Base-by-base conservation (phyloP, 2,329 filamentous ascomycete species). In the Penicillium sp. region DNA sequence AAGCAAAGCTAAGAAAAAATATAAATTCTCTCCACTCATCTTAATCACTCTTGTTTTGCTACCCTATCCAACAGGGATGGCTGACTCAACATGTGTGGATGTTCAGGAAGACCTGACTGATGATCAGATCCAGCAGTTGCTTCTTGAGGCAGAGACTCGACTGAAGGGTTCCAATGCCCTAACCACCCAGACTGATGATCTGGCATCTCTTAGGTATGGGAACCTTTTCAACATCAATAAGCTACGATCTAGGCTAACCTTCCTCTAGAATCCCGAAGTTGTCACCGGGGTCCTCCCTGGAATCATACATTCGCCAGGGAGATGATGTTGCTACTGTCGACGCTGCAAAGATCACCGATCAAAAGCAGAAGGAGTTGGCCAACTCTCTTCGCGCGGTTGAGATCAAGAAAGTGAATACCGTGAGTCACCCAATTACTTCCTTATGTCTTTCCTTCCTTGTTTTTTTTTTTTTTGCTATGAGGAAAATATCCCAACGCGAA, bases 401-500 rank as follows among this genome's bases (percentile, higher is more conserved):
- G 58, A 72, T 74, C 58, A 55, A 65, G 54, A 57, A 60, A 29
- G 76, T 73, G 50, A 74, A 75, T 61, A 80, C 85, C 78, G 84
- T 87, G 80, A 68, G 79, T 47, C 6, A 33, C 8, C 29, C 19
- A 29, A 19, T 29, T 3, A 2, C 11, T 2, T 59, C n/a, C 21
- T 54, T 27, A 25, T 11, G 2, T 45, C 19, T 49, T 50, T 19
- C 36, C 36, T 5, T 7, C 0, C 3, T 3, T 11, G 13, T 13
- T 33, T 48, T 11, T 33, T 13, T 33, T 48, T 48, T 57, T 53
- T 33, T 68, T 76, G 77, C 77, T 74, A 85, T 91, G 90, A 93
- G 85, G 89, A 92, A 89, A 88, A 82, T 80, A 82, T 81, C 84
- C 86, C 84, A 87, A 84, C 75, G 76, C 75, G 74, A 60, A 72